Percentiles rank a stretch among this genome's conserved stretches.
These are phyloP conservation scores for Cordyceps javanica DNA, from an alignment of 2,329 filamentous ascomycete species.

Conservation along the genomic window DNA sequence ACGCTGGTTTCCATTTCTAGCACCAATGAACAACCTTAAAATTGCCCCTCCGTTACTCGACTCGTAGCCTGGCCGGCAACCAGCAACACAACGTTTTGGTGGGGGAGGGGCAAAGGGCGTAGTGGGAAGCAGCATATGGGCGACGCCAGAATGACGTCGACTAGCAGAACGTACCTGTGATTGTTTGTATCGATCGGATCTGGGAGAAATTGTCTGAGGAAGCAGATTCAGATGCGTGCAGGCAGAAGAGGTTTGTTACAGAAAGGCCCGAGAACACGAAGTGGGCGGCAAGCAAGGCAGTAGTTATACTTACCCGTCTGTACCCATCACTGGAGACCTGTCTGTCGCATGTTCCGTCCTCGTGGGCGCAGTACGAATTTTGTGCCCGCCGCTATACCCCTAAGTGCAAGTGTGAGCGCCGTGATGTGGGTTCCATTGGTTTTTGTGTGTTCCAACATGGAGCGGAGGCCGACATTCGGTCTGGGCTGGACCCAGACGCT, in stretches of 20 bases:
- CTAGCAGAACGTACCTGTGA: not conserved
- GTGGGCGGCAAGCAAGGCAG: not conserved
- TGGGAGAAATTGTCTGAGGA: not conserved
- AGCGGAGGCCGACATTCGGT: slow-evolving; percentile 7
- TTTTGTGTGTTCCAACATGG: slow-evolving; percentile 8
- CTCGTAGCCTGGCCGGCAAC: not conserved
- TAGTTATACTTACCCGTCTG: slow-evolving; percentile 8
- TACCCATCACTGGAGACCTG: not conserved
- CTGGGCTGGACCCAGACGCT: slow-evolving; percentile 4
- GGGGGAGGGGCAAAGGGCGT: slow-evolving; percentile 13
- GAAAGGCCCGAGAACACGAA: not conserved
- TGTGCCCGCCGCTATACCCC: slow-evolving; percentile 40
- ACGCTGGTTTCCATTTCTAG: not conserved
- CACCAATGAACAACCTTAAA: not conserved
- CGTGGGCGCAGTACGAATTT: slow-evolving; percentile 10
- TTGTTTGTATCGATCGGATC: not conserved
- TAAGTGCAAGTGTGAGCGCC: slow-evolving; percentile 50
- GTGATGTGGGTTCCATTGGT: slow-evolving; percentile 12
- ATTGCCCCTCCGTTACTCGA: not conserved
- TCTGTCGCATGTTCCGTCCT: slow-evolving; percentile 1
- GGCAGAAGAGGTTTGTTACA: not conserved
- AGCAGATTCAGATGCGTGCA: not conserved
- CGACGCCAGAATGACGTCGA: slow-evolving; percentile 4
- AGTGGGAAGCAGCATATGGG: not conserved
- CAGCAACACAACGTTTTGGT: not conserved